A percentile compares a stretch with the other conserved stretches of the same genome.
These are phyloP conservation scores for Aureobasidium mangrovei DNA, from an alignment of 2,329 filamentous ascomycete species.

Conservation along the genomic window DNA sequence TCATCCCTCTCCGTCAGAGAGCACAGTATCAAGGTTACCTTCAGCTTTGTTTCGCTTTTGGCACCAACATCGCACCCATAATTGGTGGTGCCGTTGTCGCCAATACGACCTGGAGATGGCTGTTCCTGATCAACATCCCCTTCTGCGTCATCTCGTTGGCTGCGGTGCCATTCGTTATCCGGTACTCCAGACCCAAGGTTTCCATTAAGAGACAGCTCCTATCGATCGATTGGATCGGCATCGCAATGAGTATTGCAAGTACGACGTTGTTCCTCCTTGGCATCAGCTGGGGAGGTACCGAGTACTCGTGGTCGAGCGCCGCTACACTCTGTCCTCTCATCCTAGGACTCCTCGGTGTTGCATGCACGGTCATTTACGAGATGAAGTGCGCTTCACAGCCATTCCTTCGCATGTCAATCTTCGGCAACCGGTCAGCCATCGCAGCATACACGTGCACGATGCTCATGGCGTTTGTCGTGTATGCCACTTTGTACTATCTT, in stretches of 20 bases:
- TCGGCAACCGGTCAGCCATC: neutral
- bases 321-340: conserved; percentile 31
- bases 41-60: conserved; percentile 26
- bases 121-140: conserved; percentile 47
- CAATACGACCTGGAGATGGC: conserved; percentile 30
- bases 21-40: conserved; percentile 32
- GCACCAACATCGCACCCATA: conserved; percentile 27
- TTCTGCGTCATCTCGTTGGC: conserved; percentile 41
- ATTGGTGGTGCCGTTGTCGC: neutral
- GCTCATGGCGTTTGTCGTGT: conserved; percentile 46
- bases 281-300: conserved; percentile 43
- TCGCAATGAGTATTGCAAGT: conserved; percentile 41
- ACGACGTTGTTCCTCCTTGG: conserved; percentile 46
- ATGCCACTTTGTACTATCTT: conserved; percentile 59
- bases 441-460: neutral
- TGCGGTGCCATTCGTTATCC: conserved; percentile 42
- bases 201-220: conserved; percentile 33
- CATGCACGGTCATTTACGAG: conserved; percentile 29
- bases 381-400: conserved; percentile 31
- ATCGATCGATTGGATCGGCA: conserved; percentile 48
- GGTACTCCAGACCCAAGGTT: conserved; percentile 45
- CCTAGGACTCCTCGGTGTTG: conserved; percentile 28
- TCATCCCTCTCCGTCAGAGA: conserved; percentile 41
- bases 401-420: conserved; percentile 28
- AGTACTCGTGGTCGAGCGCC: conserved; percentile 31